These are phyloP conservation scores for Neonectria ditissima DNA, from an alignment of 2,329 filamentous ascomycete genomes.

Conservation along the genomic window DNA sequence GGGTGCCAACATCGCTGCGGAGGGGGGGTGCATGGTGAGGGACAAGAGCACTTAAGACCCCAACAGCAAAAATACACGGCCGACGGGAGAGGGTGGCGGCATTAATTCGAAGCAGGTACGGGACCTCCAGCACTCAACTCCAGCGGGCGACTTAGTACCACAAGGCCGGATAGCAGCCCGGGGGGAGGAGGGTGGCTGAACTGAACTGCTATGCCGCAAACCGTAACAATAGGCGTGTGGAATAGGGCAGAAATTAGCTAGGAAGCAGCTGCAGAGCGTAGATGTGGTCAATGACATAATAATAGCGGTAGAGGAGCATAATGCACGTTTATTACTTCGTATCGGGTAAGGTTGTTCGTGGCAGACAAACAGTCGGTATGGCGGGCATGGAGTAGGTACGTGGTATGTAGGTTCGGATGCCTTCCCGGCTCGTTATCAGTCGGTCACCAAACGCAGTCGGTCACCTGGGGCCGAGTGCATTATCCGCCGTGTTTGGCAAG, in stretches of 20 bases:
- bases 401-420: slow-evolving; percentile 11
- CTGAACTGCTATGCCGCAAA: slow-evolving; percentile 10
- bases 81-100: slow-evolving; percentile 17
- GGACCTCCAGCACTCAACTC: not conserved
- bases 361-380: not conserved
- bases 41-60: not conserved
- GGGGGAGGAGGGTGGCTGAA: not conserved
- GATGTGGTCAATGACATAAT: not conserved
- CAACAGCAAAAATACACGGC: not conserved
- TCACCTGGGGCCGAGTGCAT: slow-evolving; percentile 25
- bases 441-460: slow-evolving; percentile 29
- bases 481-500: not conserved
- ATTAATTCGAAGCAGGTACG: slow-evolving; percentile 17
- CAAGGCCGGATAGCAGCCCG: slow-evolving; percentile 22
- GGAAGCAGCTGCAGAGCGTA: not conserved
- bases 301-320: slow-evolving; percentile 1
- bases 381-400: too few relatives aligned
- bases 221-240: slow-evolving; percentile 22
- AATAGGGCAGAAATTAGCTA: slow-evolving; percentile 2
- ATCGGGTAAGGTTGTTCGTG: slow-evolving; percentile 24
- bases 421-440: slow-evolving; percentile 43
- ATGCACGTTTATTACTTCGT: slow-evolving; percentile 1
- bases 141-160: slow-evolving; percentile 7
- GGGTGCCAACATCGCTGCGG: not conserved
- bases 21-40: slow-evolving; percentile 8